Percentiles rank a stretch among this genome's conserved stretches.
Evolutionary conservation across 805 yeast genomes (phyloP).

Genomic region (Schizosaccharomyces japonicus): DNA sequence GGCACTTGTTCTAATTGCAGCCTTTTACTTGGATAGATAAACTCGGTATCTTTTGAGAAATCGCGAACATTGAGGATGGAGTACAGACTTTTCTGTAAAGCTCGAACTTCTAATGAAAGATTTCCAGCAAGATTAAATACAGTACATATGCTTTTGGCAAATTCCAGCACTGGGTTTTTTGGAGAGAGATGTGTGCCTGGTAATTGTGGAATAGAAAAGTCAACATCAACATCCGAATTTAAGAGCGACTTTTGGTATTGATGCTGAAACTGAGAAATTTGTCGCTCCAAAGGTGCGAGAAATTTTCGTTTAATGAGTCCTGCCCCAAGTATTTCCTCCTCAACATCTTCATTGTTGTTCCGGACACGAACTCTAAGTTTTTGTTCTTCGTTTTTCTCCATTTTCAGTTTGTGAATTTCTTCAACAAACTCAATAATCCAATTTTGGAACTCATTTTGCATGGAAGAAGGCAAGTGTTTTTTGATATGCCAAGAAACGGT

Average conservation of each 20-base stretch:
- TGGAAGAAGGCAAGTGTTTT: conserved; percentile 44
- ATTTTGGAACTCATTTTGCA: conserved; percentile 64
- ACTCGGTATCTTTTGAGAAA: conserved; percentile 51
- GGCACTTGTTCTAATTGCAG: conserved; percentile 41
- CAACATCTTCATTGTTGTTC: conserved; percentile 16
- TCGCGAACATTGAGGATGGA: conserved; percentile 58
- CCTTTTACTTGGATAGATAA: conserved; percentile 50
- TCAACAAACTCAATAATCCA: conserved; percentile 66
- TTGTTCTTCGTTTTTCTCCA: conserved; percentile 13
- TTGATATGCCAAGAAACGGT: conserved; percentile 51
- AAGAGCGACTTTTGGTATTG: conserved; percentile 52
- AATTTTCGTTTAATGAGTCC: conserved; percentile 20
- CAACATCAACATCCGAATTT: conserved; percentile 35
- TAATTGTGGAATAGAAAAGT: conserved; percentile 47
- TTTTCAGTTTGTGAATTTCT: conserved; percentile 34
- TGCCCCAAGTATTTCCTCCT: conserved; percentile 10
- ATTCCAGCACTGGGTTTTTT: conserved; percentile 53
- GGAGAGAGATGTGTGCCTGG: conserved; percentile 46
- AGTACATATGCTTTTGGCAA: conserved; percentile 53
- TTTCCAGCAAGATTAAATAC: conserved; percentile 42
- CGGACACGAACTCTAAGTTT: conserved; percentile 6
- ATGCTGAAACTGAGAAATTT: conserved; percentile 40
- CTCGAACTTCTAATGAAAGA: conserved; percentile 46
- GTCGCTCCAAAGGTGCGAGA: conserved; percentile 37
- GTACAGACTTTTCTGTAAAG: conserved; percentile 51